Evolutionary conservation across 305 asterid species (phyloP), one percentile per base, ranked within the genome.

Genomic region (Petunia hybrid): DNA sequence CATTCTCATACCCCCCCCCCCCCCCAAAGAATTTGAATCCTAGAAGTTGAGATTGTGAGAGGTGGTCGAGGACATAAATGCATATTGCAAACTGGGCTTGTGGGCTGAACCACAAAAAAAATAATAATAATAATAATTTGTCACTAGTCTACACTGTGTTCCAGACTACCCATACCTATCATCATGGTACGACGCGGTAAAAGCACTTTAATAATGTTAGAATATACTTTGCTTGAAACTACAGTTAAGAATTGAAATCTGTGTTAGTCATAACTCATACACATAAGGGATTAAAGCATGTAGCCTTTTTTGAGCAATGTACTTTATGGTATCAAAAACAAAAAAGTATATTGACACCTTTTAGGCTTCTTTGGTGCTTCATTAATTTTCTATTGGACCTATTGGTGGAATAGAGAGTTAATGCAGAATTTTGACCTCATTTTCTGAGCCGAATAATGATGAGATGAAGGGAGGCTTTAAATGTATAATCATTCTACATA

Each of bases 381-480:
- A 8, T 39, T 53, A 53, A 74, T 7, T 73, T 53, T 53, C 5
- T 74, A 38, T 14, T 48, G 8, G 8, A 74, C 51, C 65, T n/a
- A 41, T 67, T 1, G 35, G 65, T 74, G 14, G 46, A 74, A 55
- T 22, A n/a, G 9, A 62, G 41, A 57, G 59, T 74, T 48, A 45
- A 38, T 38, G 55, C 79, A 74, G 79, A 81, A 69, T 36, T 60
- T 59, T 80, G 59, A 67, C 67, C 40, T 35, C 46, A 51, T 38
- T 42, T 80, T 78, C 57, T 66, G 73, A 4, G 62, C 13, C 51
- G 62, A 78, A 57, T 61, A 48, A 31, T 74, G 63, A 51, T 65
- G 78, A 79, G 51, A 82, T 81, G 8, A 76, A 53, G 56, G 46
- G 55, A 79, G 38, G 55, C 39, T 63, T 38, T 64, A 39, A 62